phyloP scores from a whole-genome alignment of 169 alveolate genomes.

The Besnoitia besnoiti region DNA sequence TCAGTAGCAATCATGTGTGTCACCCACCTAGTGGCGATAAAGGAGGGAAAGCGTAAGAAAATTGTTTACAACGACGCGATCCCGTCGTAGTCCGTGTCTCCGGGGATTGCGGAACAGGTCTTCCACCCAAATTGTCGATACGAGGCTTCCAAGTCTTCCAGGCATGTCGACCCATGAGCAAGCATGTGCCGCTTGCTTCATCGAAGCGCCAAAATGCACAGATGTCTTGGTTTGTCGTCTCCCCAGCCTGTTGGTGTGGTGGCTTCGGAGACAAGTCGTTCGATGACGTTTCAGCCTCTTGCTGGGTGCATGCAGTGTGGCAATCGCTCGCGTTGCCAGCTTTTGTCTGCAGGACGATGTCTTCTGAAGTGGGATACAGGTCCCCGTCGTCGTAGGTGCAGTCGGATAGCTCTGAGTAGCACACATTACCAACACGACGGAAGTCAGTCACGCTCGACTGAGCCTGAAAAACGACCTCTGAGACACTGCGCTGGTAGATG shows the following conservation, averaged over 20 bases:
- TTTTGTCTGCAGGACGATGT: not conserved
- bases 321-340: not conserved
- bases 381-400: conserved; percentile 21
- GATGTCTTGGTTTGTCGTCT: not conserved
- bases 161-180: not conserved
- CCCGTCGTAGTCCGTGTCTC: not conserved
- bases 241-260: not conserved
- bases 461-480: too few relatives aligned
- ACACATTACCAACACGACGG: too few relatives aligned
- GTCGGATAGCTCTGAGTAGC: not conserved
- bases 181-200: not conserved
- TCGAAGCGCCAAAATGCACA: conserved; percentile 20
- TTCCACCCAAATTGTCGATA: not conserved
- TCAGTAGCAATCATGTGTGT: too few relatives aligned
- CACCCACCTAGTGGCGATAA: conserved; percentile 13
- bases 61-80: conserved; percentile 11
- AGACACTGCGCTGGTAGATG: too few relatives aligned
- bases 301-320: conserved; percentile 14
- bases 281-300: not conserved
- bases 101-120: not conserved
- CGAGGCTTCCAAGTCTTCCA: conserved; percentile 6
- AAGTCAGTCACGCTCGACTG: too few relatives aligned
- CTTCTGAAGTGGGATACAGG: not conserved
- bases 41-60: conserved; percentile 1
- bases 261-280: not conserved